Conservation (phyloP, 768 basidiomycete genomes). For the Agrocybe praecox region DNA sequence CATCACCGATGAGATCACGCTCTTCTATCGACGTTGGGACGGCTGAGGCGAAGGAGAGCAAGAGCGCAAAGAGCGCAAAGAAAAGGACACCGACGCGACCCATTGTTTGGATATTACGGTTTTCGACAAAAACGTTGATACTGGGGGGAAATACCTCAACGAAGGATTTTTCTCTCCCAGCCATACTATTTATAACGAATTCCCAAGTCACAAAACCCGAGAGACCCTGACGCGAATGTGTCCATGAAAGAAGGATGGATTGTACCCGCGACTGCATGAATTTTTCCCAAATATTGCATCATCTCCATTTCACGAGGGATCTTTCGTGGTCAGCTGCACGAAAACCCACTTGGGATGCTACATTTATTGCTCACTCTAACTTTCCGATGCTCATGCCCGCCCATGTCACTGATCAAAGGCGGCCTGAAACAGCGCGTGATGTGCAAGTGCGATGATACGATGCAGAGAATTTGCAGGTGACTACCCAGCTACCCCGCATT, state of each 20-base stretch:
- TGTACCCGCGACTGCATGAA: background rate
- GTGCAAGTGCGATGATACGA: background rate
- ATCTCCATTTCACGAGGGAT: background rate
- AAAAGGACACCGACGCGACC: conserved; percentile 15
- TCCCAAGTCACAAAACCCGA: background rate
- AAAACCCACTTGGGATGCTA: background rate
- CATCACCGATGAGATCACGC: conserved; percentile 31
- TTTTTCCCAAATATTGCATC: background rate
- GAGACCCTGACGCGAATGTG: background rate
- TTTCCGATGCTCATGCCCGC: background rate
- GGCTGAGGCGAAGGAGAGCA: conserved; percentile 26
- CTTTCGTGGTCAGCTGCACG: background rate
- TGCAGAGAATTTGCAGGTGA: background rate
- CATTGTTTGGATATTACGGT: background rate
- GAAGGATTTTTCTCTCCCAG: background rate
- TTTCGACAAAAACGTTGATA: background rate
- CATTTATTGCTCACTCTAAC: background rate
- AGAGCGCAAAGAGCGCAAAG: conserved; percentile 25
- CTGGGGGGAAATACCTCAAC: conserved; percentile 2
- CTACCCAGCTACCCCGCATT: background rate
- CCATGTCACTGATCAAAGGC: too few species aligned
- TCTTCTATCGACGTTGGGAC: conserved; percentile 19
- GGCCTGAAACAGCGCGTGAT: background rate
- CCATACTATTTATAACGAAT: conserved; percentile 6
- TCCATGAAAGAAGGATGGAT: background rate